Conservation (phyloP, 768 basidiomycete species). For the Lentinula detonsa region DNA sequence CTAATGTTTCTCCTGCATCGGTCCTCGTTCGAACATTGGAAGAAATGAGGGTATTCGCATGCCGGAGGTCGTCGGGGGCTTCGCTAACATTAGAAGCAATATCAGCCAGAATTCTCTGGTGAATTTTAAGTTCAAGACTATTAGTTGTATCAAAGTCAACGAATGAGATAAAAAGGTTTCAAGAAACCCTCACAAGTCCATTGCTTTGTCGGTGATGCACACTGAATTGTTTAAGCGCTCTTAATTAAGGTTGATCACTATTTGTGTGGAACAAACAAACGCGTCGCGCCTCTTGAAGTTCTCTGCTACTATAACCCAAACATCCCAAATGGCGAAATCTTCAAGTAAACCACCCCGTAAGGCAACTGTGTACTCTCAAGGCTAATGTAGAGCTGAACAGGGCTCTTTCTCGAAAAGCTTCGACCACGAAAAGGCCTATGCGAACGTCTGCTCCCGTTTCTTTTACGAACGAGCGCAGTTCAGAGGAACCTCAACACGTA, state of each 20-base stretch:
- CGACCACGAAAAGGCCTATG: constrained; percentile 10
- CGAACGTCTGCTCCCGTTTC: constrained; percentile 14
- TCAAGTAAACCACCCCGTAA: constrained; percentile 13
- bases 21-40: constrained; percentile 50
- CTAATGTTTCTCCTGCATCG: constrained; percentile 16
- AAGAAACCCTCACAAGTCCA: constrained; percentile 42
- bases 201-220: constrained; percentile 12
- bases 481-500: neutral
- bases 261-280: neutral
- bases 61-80: constrained; percentile 36
- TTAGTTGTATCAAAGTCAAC: neutral
- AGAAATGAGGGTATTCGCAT: constrained; percentile 51
- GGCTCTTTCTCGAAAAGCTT: neutral
- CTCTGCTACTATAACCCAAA: neutral
- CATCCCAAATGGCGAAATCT: constrained; percentile 18
- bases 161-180: neutral
- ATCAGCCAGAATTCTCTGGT: constrained; percentile 70
- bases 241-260: neutral
- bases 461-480: constrained; percentile 13
- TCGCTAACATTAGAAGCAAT: constrained; percentile 55
- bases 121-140: constrained; percentile 76
- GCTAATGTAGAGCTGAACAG: neutral
- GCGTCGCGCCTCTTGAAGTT: constrained; percentile 12
- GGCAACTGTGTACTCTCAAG: neutral
- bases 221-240: no score